Evolutionary conservation across 2,329 filamentous ascomycete species (phyloP), one percentile per base, ranked within the genome.

Genomic region (Alternaria ethzedia): DNA sequence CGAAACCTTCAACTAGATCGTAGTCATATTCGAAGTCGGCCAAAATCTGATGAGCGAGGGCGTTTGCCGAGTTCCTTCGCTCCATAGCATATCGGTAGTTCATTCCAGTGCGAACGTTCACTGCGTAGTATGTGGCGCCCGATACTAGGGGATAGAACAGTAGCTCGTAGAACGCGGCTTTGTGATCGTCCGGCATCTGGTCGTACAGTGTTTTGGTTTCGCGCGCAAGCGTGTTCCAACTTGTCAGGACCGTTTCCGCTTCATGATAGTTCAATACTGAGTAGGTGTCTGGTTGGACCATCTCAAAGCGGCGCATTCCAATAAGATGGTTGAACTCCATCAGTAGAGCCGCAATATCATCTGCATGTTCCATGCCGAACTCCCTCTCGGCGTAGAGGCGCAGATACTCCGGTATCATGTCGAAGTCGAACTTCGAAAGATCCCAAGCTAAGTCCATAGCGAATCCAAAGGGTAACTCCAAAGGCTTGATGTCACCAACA

Each of bases 401-500:
- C 28, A 49, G 86, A 41, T 49, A 61, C 10, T 12, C 13, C 15
- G 20, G 90, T 82, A 80, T 90, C 85, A 70, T 70, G 4, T 62
- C 26, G n/a, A 57, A 64, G 44, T 57, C 41, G 21, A 66, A 63
- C 9, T 51, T 59, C 6, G 57, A 54, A 4, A 54, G n/a, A 28
- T 74, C n/a, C 57, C 57, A 59, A 30, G 47, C 49, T 7, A 54
- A 45, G 4, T 52, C 49, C 41, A 44, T 49, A 36, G 46, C 45
- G 30, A 57, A 57, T n/a, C 52, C 43, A 11, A 51, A 21, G 7
- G 45, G 50, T 21, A 76, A 51, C 73, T 82, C 82, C 12, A 89
- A 79, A 1, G 86, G 86, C 76, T 90, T 90, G 51, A 90, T 79
- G 68, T 90, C 88, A 21, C 87, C 88, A 15, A 90, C 85, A 66